Conservation (phyloP, 805 yeast species). For the Barnettozyma californica region DNA sequence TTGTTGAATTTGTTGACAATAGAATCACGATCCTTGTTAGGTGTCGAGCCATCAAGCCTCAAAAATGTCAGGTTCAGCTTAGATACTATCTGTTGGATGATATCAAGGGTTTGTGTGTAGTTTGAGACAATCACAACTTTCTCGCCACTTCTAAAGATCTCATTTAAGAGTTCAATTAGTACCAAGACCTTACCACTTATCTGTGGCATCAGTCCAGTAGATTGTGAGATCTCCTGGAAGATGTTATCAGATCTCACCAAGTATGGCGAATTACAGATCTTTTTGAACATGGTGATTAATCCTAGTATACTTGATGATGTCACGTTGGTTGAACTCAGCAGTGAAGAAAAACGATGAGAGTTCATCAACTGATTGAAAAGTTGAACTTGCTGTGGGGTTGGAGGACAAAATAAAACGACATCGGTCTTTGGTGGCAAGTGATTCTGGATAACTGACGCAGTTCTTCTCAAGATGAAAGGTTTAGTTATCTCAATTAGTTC, state of each 20-base stretch:
- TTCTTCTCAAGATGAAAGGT: constrained; percentile 67
- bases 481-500: constrained; percentile 61
- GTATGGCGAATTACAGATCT: constrained; percentile 79
- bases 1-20: constrained; percentile 56
- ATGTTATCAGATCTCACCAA: constrained; percentile 46
- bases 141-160: constrained; percentile 48
- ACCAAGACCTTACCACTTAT: constrained; percentile 58
- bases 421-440: constrained; percentile 75
- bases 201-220: constrained; percentile 8
- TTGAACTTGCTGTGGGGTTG: constrained; percentile 54
- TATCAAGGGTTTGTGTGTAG: constrained; percentile 80
- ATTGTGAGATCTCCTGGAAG: constrained; percentile 25
- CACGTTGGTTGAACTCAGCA: constrained; percentile 6
- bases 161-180: constrained; percentile 49
- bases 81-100: constrained; percentile 54
- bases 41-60: constrained; percentile 83
- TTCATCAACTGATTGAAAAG: constrained; percentile 47
- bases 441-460: constrained; percentile 48
- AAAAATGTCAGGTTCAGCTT: constrained; percentile 45
- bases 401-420: constrained; percentile 69
- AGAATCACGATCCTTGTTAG: constrained; percentile 55
- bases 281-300: constrained; percentile 68
- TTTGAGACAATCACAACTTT: constrained; percentile 85
- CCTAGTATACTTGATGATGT: constrained; percentile 46
- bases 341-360: constrained; percentile 25